Evolutionary conservation across 306 rosid genomes (phyloP).

Genomic region (Lotus japonicus): DNA sequence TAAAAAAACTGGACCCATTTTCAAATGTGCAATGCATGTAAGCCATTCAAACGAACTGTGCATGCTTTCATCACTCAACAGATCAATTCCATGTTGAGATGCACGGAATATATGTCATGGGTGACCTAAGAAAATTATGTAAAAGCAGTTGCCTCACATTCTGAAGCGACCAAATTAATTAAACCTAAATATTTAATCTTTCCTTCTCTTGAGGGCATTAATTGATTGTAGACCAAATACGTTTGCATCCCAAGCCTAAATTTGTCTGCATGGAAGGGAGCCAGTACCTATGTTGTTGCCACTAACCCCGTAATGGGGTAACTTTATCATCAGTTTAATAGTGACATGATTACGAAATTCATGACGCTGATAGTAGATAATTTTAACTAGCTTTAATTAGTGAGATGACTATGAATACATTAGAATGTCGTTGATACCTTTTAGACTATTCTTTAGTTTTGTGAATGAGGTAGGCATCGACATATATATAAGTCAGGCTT

Average conservation of each 20-base stretch:
- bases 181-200: conserved; percentile 30
- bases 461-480: no score
- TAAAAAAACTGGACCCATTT: no score
- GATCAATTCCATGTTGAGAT: no score
- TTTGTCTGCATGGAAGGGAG: conserved; percentile 49
- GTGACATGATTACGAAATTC: conserved; percentile 10
- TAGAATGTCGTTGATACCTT: not conserved
- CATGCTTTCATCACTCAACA: no score
- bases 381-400: not conserved
- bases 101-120: no score
- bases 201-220: not conserved
- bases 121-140: no score
- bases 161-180: conserved; percentile 21
- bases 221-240: conserved; percentile 18
- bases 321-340: not conserved
- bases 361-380: conserved; percentile 2
- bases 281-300: conserved; percentile 54
- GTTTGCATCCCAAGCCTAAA: conserved; percentile 16
- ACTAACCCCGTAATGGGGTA: conserved; percentile 29
- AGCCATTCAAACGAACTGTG: no score
- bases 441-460: no score
- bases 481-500: no score
- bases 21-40: no score
- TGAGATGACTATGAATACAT: conserved; percentile 12
- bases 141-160: conserved; percentile 27